A percentile compares a stretch with the other conserved stretches of the same genome.
phyloP scores from a whole-genome alignment of 139 green algal genomes.

The Micractinium sp. region DNA sequence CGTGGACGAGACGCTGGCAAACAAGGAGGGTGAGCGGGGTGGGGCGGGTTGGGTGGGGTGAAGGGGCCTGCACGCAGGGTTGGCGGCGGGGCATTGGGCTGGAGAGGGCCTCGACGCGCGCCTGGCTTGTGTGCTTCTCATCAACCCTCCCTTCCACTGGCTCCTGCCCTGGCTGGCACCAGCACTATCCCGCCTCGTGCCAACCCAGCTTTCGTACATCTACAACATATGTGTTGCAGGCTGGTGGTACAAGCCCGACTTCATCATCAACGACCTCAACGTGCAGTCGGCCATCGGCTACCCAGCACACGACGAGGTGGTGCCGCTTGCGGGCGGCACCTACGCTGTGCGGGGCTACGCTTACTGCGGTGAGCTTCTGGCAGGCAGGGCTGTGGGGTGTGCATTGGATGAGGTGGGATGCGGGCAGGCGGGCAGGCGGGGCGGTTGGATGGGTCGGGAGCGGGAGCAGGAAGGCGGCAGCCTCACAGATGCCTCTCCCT shows the following conservation, averaged over 20 bases:
- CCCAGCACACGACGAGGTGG: slow-evolving; percentile 90
- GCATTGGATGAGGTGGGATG: too few species aligned
- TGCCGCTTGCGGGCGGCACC: slow-evolving; percentile 65
- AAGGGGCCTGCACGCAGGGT: too few species aligned
- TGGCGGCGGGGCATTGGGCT: too few species aligned
- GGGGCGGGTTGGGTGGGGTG: too few species aligned
- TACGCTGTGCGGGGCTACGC: slow-evolving; percentile 84
- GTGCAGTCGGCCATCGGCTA: slow-evolving; percentile 92
- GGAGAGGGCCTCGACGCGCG: too few species aligned
- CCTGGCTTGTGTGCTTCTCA: too few species aligned
- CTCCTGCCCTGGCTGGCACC: not conserved
- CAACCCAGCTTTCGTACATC: too few species aligned
- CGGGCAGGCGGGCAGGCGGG: not conserved
- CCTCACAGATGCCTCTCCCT: too few species aligned
- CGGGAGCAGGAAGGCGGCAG: too few species aligned
- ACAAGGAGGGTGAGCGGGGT: slow-evolving; percentile 71
- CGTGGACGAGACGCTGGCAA: slow-evolving; percentile 91
- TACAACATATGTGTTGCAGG: too few species aligned
- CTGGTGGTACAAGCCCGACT: slow-evolving; percentile 98
- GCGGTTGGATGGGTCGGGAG: too few species aligned
- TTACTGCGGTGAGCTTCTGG: slow-evolving; percentile 70
- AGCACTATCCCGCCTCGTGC: not conserved
- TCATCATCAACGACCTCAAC: slow-evolving; percentile 99
- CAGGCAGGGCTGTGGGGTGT: not conserved
- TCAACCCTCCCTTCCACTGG: too few species aligned